Evolutionary conservation across 2,329 filamentous ascomycete species (phyloP).

Genomic region (Colletotrichum eleusines): DNA sequence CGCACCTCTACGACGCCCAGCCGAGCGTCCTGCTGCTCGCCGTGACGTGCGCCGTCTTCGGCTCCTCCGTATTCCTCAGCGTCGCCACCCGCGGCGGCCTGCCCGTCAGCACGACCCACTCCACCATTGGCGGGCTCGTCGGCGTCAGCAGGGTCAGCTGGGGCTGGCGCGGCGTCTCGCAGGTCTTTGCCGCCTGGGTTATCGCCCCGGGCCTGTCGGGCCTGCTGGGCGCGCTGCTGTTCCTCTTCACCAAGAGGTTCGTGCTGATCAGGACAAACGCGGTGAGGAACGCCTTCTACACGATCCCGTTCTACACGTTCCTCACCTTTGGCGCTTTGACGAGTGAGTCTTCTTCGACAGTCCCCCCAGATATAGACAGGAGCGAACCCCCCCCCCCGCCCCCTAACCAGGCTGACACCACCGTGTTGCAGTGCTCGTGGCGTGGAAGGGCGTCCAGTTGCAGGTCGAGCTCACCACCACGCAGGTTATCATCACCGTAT

Average conservation of each 20-base stretch:
- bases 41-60: conserved; percentile 67
- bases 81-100: conserved; percentile 63
- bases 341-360: too few relatives aligned
- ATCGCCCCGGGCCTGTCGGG: conserved; percentile 52
- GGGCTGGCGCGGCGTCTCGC: conserved; percentile 53
- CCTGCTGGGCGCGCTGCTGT: conserved; percentile 49
- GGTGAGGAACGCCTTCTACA: conserved; percentile 49
- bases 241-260: conserved; percentile 51
- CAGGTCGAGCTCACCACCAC: conserved; percentile 43
- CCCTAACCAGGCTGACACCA: too few relatives aligned
- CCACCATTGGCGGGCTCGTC: conserved; percentile 59
- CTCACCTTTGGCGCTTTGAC: too few relatives aligned
- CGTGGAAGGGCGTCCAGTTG: conserved; percentile 55
- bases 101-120: conserved; percentile 67
- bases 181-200: conserved; percentile 55
- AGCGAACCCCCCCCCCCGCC: too few relatives aligned
- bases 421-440: conserved; percentile 62
- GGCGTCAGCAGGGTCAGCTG: conserved; percentile 53
- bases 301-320: conserved; percentile 54
- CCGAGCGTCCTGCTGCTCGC: conserved; percentile 63
- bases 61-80: conserved; percentile 64
- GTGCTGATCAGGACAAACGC: conserved; percentile 48
- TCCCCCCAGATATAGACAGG: too few relatives aligned
- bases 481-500: conserved; percentile 52
- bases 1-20: conserved; percentile 56